Base-by-base conservation (phyloP, 2,329 filamentous ascomycete species). In the Fusarium marasasianum region DNA sequence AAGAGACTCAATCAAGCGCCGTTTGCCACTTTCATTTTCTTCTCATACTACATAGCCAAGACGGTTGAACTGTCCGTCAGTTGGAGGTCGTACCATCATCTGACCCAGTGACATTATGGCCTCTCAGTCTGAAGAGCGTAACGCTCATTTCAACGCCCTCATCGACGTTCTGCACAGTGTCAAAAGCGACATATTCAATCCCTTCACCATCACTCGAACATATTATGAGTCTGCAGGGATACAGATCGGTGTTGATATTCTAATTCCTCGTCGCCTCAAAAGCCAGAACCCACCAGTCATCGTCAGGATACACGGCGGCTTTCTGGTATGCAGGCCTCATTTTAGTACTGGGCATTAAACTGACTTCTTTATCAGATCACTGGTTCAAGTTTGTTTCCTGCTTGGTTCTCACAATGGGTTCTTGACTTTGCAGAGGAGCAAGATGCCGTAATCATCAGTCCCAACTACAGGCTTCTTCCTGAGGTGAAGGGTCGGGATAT, bases 1-100 rank as follows among this genome's bases (percentile, higher is more conserved):
- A 6, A 4, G 26, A 48, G 45, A 31, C 4, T 1, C 6, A 48
- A 1, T 3, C 20, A 48, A 31, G 9, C 45, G 6, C 20, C 1
- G 0, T 31, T 31, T 48, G 2, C 45, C 11, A 9, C 26, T 12
- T 48, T 31, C 26, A 15, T 9, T 22, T 9, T 29, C 20, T 29
- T 1, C 9, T 8, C 45, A 48, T 12, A 22, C 26, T 31, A 48
- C 26, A 48, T 17, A 48, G 45, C 26, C 20, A 48, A 48, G 45
- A 6, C 9, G 20, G 4, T 1, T 35, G 33, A 35, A 35, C 33
- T 35, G 8, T 35, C 33, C 33, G 33, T 35, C 0, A 17, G 4
- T 35, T 1, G 33, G 33, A 35, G 33, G 0, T 17, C 14, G 8
- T 35, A 1, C 14, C 24, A 45, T 22, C 22, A 8, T 5, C 29